These are phyloP conservation scores for Conoideocrella luteorostrata DNA, from an alignment of 2,329 filamentous ascomycete genomes.

Conservation along the genomic window DNA sequence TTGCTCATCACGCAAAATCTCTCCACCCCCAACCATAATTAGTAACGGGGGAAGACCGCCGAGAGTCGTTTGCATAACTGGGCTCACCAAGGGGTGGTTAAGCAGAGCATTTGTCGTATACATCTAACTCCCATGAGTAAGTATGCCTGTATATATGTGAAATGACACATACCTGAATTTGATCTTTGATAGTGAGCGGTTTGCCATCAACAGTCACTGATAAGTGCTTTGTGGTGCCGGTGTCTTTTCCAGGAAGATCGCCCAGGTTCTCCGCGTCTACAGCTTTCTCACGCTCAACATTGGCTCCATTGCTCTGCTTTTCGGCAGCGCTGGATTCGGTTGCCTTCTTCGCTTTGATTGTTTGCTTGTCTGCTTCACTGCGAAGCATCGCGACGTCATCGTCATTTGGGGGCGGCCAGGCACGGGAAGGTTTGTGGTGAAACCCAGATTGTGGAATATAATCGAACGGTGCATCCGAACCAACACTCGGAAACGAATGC, in stretches of 20 bases:
- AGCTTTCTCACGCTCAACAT: slow-evolving; percentile 22
- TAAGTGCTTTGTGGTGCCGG: slow-evolving; percentile 34
- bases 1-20: slow-evolving; percentile 87
- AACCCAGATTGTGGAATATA: slow-evolving; percentile 88
- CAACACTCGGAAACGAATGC: slow-evolving; percentile 91
- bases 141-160: too few species aligned
- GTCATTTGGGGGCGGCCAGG: slow-evolving; percentile 88
- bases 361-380: slow-evolving; percentile 41
- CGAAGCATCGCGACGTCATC: slow-evolving; percentile 59
- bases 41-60: slow-evolving; percentile 85
- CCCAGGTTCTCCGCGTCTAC: slow-evolving; percentile 18
- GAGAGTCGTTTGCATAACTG: slow-evolving; percentile 78
- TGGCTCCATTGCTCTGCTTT: slow-evolving; percentile 27
- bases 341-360: slow-evolving; percentile 15
- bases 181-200: slow-evolving; percentile 71
- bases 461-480: slow-evolving; percentile 64
- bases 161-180: slow-evolving; percentile 64
- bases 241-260: slow-evolving; percentile 14
- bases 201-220: slow-evolving; percentile 67
- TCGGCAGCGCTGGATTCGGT: slow-evolving; percentile 13
- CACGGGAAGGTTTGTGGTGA: slow-evolving; percentile 77
- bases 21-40: slow-evolving; percentile 80
- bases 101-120: slow-evolving; percentile 79
- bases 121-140: slow-evolving; percentile 39
- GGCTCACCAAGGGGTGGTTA: slow-evolving; percentile 83